phyloP scores from a whole-genome alignment of 2,329 filamentous ascomycete species.

The Cordyceps cicadae region DNA sequence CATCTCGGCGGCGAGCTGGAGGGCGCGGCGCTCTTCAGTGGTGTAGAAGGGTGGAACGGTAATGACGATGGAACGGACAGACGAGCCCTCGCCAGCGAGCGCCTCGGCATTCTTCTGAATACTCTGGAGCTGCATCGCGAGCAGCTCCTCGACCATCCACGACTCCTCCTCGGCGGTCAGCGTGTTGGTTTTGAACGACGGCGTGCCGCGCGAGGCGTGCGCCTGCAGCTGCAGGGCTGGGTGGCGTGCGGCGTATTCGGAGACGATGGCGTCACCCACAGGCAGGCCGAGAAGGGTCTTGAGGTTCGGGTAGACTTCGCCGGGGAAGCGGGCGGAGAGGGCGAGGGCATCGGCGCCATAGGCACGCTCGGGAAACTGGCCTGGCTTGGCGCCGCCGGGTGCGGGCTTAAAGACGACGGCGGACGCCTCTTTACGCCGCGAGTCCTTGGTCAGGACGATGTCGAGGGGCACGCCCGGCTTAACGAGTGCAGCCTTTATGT shows the following conservation, averaged over 20 bases:
- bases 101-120: constrained; percentile 81
- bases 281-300: constrained; percentile 80
- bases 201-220: constrained; percentile 55
- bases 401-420: constrained; percentile 89
- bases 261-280: constrained; percentile 50
- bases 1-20: constrained; percentile 76
- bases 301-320: constrained; percentile 90
- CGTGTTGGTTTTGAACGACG: constrained; percentile 71
- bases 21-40: constrained; percentile 76
- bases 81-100: constrained; percentile 66
- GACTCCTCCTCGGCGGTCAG: constrained; percentile 54
- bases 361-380: constrained; percentile 72
- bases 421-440: constrained; percentile 86
- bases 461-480: constrained; percentile 96
- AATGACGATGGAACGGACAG: constrained; percentile 74
- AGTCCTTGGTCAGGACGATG: constrained; percentile 96
- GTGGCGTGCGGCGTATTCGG: constrained; percentile 66
- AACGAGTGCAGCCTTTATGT: constrained; percentile 91
- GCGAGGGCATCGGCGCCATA: constrained; percentile 91
- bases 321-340: constrained; percentile 76
- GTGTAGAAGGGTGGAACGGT: constrained; percentile 90
- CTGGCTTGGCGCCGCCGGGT: constrained; percentile 53
- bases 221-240: constrained; percentile 66
- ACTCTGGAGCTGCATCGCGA: constrained; percentile 94
- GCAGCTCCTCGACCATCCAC: constrained; percentile 80